Base-by-base conservation (phyloP, 2,329 filamentous ascomycete genomes). In the Clonostachys sp. region DNA sequence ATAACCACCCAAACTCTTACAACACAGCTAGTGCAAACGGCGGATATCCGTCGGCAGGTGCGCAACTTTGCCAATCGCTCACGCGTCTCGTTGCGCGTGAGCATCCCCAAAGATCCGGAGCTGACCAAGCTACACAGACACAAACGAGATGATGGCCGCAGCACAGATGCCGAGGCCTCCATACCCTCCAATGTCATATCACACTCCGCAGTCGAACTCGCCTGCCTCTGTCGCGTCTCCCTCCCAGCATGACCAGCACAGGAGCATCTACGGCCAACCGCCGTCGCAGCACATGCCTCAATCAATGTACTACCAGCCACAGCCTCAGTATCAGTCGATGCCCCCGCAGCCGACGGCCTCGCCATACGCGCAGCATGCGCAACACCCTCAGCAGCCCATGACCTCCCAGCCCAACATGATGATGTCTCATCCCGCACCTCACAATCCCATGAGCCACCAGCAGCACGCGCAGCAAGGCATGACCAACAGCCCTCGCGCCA, bases 121-220 rank as follows among this genome's bases (percentile, higher is more conserved):
- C 51, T 39, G 39, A 16, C 41, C 16, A 6, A 44, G 38, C 45
- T 42, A 16, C 48, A 24, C 52, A 81, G 80, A 82, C 61, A 80
- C 75, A 51, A 75, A 75, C 70, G 80, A 83, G 55, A 84, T 84
- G 74, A 86, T 81, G 78, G 86, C 84, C 70, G 76, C 80, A 59
- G 72, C 72, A 52, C 71, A 75, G 62, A 78, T 83, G 88, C 87
- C 89, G 68, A 82, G 86, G 66, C 82, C 85, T 57, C 80, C 84
- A 42, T 96, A 95, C 65, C 91, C 91, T 57, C 89, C 90, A 51
- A 95, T 96, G 63, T 78, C 77, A 34, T 96, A 96, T 65, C 89
- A 96, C 67, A 95, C 91, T 16, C 91, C 91, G 47, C 91, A 96
- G 72, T 95, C 91, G 48, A 95, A 92, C 68, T 96, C 92, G 47